phyloP scores from a whole-genome alignment of 495 filamentous ascomycete genomes.

The Cairneyella variabilis region DNA sequence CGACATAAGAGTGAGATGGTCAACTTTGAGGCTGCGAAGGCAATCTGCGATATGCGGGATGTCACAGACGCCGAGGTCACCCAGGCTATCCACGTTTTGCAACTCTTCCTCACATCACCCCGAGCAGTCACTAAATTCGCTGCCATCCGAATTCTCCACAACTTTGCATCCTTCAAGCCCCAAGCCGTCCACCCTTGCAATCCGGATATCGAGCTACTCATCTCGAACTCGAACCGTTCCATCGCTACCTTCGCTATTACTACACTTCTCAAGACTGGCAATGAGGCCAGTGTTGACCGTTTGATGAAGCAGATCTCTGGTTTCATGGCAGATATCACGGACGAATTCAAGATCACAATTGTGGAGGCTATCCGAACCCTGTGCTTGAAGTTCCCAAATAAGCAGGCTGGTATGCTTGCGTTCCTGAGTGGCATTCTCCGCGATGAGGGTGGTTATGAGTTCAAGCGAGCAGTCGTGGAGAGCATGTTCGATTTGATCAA shows the following conservation, averaged over 20 bases:
- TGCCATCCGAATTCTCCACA: slow-evolving; percentile 93
- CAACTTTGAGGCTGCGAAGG: slow-evolving; percentile 98
- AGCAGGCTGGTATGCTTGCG: slow-evolving; percentile 95
- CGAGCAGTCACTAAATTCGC: slow-evolving; percentile 97
- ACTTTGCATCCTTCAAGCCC: slow-evolving; percentile 92
- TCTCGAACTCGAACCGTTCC: slow-evolving; percentile 93
- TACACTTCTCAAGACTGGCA: slow-evolving; percentile 95
- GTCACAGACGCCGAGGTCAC: slow-evolving; percentile 87
- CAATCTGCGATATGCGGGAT: slow-evolving; percentile 90
- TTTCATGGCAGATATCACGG: slow-evolving; percentile 97
- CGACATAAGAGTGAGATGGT: slow-evolving; percentile 99
- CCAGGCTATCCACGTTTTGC: slow-evolving; percentile 90
- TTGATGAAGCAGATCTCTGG: slow-evolving; percentile 97
- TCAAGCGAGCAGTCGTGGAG: slow-evolving; percentile 96
- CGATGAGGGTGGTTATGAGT: slow-evolving; percentile 97
- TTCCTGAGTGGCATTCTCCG: slow-evolving; percentile 93
- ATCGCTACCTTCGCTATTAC: slow-evolving; percentile 99
- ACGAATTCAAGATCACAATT: slow-evolving; percentile 99
- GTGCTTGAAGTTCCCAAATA: slow-evolving; percentile 95
- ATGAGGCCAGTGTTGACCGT: slow-evolving; percentile 93
- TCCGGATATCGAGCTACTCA: slow-evolving; percentile 91
- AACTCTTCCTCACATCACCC: slow-evolving; percentile 95
- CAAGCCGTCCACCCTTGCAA: slow-evolving; percentile 91
- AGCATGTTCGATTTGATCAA: slow-evolving; percentile 99
- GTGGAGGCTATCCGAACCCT: slow-evolving; percentile 96